Percentiles rank a stretch among this genome's conserved stretches.
phyloP scores from a whole-genome alignment of 2,329 filamentous ascomycete species.

The Tolypocladium nubicola region DNA sequence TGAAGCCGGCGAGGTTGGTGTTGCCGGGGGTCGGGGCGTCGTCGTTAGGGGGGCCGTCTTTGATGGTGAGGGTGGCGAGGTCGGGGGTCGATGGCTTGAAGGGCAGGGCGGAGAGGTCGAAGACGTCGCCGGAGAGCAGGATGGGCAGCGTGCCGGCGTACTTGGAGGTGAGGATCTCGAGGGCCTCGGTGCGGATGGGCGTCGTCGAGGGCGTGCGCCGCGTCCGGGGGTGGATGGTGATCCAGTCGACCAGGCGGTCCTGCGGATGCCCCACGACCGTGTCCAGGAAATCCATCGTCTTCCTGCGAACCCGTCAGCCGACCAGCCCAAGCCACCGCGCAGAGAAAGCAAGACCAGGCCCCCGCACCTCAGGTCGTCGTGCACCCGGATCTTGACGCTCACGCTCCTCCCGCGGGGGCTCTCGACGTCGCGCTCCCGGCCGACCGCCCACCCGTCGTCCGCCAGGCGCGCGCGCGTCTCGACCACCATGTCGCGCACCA shows the following conservation, averaged over 20 bases:
- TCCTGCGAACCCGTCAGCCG: conserved; percentile 18
- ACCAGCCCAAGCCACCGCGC: not conserved
- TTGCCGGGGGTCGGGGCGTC: conserved; percentile 18
- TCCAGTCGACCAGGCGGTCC: conserved; percentile 49
- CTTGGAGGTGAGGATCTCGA: conserved; percentile 42
- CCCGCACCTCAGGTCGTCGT: conserved; percentile 46
- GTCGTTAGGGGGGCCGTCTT: conserved; percentile 4
- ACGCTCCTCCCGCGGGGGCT: conserved; percentile 43
- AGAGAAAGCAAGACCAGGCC: not conserved
- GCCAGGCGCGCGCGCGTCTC: conserved; percentile 42
- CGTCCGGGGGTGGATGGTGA: conserved; percentile 61
- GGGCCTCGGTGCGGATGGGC: conserved; percentile 51
- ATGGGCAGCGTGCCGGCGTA: conserved; percentile 48
- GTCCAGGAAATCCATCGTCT: conserved; percentile 51
- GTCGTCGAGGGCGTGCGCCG: conserved; percentile 48
- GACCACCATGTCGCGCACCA: conserved; percentile 55
- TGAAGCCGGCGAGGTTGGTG: conserved; percentile 50
- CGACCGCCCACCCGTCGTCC: conserved; percentile 42
- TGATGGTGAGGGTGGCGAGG: conserved; percentile 19
- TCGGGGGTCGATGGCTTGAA: conserved; percentile 23
- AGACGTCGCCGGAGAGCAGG: conserved; percentile 60
- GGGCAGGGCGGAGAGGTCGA: conserved; percentile 41
- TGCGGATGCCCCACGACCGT: conserved; percentile 46
- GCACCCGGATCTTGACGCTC: conserved; percentile 61
- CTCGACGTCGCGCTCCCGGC: conserved; percentile 28